A percentile compares a stretch with the other conserved stretches of the same genome.
Conservation (phyloP, 805 yeast genomes). For the Hanseniaspora mollemarum region DNA sequence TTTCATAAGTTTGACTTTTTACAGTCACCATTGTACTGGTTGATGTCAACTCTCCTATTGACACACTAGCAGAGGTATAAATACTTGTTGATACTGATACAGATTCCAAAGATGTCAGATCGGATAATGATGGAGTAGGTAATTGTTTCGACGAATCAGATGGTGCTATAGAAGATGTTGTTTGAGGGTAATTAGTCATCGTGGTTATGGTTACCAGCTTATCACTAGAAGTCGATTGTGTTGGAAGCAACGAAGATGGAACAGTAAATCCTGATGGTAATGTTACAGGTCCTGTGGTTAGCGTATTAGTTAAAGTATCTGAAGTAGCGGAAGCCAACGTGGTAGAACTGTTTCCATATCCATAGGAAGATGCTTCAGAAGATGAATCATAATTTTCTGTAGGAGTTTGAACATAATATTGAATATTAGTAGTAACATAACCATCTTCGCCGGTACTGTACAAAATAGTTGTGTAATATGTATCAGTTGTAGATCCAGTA, state of each 20-base stretch:
- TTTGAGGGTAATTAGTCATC: background rate
- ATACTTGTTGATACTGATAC: background rate
- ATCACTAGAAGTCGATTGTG: background rate
- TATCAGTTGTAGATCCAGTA: conserved; percentile 12
- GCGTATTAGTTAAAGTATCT: background rate
- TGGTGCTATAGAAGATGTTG: background rate
- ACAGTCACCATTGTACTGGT: background rate
- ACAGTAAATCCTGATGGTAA: background rate
- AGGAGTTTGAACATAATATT: conserved; percentile 20
- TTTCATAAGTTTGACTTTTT: background rate
- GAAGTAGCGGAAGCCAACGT: background rate
- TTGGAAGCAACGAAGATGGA: background rate
- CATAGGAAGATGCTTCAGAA: background rate
- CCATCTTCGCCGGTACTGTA: conserved; percentile 18
- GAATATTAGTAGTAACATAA: conserved; percentile 14
- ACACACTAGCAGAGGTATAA: background rate
- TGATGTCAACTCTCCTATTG: background rate
- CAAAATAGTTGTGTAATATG: conserved; percentile 16
- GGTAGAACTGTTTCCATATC: too few species aligned
- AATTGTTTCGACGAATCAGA: background rate
- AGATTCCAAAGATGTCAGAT: background rate
- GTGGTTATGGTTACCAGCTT: background rate
- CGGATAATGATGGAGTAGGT: background rate
- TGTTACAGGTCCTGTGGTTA: conserved; percentile 1
- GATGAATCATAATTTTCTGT: background rate